phyloP scores from a whole-genome alignment of 2,329 filamentous ascomycete species.

The Ophiostoma ulmi region DNA sequence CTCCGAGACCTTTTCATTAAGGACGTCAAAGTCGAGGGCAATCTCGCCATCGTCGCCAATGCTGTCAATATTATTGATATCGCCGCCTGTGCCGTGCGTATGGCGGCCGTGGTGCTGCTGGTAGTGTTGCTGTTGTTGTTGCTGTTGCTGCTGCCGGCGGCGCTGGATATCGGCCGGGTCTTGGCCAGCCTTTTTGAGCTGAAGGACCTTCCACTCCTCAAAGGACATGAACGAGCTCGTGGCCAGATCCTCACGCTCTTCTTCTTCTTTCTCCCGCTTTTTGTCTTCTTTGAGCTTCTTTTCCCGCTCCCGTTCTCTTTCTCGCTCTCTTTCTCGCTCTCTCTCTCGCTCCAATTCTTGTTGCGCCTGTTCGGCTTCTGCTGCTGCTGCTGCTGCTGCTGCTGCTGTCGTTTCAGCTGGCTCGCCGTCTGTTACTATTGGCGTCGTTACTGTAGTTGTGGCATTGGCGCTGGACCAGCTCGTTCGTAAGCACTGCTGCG shows the following conservation, averaged over 20 bases:
- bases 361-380: slow-evolving; percentile 11
- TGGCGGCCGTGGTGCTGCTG: slow-evolving; percentile 16
- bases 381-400: slow-evolving; percentile 18
- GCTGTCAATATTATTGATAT: slow-evolving; percentile 55
- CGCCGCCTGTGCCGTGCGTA: slow-evolving; percentile 45
- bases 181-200: slow-evolving; percentile 79
- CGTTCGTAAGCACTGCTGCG: slow-evolving; percentile 69
- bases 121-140: slow-evolving; percentile 34
- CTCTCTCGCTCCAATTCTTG: not conserved
- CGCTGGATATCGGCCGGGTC: slow-evolving; percentile 59
- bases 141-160: slow-evolving; percentile 54
- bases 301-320: slow-evolving; percentile 26
- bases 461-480: slow-evolving; percentile 44
- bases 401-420: not conserved
- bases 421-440: slow-evolving; percentile 18
- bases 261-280: slow-evolving; percentile 19
- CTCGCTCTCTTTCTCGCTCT: not conserved
- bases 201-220: slow-evolving; percentile 96
- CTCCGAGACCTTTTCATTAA: slow-evolving; percentile 43
- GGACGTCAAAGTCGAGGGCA: slow-evolving; percentile 49
- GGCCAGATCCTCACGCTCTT: slow-evolving; percentile 47
- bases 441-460: slow-evolving; percentile 16
- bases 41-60: slow-evolving; percentile 88
- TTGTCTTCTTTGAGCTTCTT: not conserved
- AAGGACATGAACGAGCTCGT: slow-evolving; percentile 80